Percentiles rank a stretch among this genome's conserved stretches.
Evolutionary conservation across 2,329 filamentous ascomycete genomes (phyloP).

Genomic region (Fonsecaea monophora): DNA sequence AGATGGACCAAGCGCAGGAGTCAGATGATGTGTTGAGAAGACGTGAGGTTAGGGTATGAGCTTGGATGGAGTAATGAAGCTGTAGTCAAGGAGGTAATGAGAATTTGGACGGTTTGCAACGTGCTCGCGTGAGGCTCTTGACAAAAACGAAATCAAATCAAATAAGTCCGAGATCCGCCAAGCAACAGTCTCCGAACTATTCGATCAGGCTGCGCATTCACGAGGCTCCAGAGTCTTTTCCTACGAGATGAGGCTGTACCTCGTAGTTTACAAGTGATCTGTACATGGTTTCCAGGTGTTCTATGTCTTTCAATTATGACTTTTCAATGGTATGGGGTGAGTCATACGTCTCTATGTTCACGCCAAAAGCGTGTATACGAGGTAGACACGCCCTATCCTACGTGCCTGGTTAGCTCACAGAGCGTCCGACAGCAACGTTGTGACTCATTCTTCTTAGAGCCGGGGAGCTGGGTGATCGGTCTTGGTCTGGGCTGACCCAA

Average conservation of each 20-base stretch:
- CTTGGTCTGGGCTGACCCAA: too few relatives aligned
- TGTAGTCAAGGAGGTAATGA: neutral
- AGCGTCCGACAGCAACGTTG: neutral
- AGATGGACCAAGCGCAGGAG: neutral
- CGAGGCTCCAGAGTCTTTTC: slow-evolving; percentile 15
- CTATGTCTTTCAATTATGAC: neutral
- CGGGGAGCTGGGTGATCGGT: too few relatives aligned
- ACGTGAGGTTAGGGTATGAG: neutral
- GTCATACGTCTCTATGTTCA: neutral
- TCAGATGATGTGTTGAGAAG: neutral
- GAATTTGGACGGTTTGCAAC: neutral
- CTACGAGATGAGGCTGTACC: neutral
- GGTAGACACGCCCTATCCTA: neutral
- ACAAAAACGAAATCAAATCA: slow-evolving; percentile 1
- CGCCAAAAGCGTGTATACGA: neutral
- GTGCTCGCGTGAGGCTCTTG: slow-evolving; percentile 21
- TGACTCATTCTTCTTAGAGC: too few relatives aligned
- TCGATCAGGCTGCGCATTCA: neutral
- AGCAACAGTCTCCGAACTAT: neutral
- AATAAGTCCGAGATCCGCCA: neutral
- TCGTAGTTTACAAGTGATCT: neutral
- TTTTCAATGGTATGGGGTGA: neutral
- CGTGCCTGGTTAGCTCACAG: neutral
- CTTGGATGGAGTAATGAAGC: neutral
- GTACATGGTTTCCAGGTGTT: neutral